Evolutionary conservation across 2,329 filamentous ascomycete genomes (phyloP).

Genomic region (Talaromyces sp.): DNA sequence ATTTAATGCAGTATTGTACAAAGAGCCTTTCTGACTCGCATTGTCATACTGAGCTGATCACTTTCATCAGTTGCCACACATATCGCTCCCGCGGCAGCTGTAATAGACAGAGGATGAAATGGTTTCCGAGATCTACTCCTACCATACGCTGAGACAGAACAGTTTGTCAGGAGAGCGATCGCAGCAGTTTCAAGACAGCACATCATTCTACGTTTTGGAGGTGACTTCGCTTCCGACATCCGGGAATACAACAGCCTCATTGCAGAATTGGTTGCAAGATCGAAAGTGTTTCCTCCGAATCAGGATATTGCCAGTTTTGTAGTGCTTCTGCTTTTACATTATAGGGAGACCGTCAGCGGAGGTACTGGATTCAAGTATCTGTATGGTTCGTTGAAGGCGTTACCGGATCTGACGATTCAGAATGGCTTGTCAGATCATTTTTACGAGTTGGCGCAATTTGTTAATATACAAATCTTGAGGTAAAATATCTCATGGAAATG

Average conservation of each 20-base stretch:
- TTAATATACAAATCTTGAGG: not conserved
- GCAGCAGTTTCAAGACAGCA: not conserved
- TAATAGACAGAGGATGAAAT: constrained; percentile 3
- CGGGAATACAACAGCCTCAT: not conserved
- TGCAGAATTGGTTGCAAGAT: not conserved
- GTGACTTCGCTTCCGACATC: not conserved
- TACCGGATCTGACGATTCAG: not conserved
- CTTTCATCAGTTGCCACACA: not conserved
- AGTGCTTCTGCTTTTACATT: not conserved
- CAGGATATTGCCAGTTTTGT: not conserved
- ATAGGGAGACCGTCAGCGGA: not conserved
- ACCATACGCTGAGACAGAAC: not conserved
- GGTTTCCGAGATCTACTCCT: constrained; percentile 1
- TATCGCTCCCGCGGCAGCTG: not conserved
- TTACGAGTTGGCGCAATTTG: not conserved
- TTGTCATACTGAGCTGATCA: not conserved
- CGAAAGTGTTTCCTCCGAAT: not conserved
- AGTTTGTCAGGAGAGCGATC: not conserved
- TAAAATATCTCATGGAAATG: not conserved
- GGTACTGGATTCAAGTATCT: not conserved
- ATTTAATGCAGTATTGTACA: not conserved
- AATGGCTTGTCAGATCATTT: not conserved
- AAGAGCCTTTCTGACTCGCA: not conserved
- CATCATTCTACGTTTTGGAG: not conserved
- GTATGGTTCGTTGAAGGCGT: not conserved